Conservation (phyloP, 1,139 yeast genomes). For the Candida sp. region DNA sequence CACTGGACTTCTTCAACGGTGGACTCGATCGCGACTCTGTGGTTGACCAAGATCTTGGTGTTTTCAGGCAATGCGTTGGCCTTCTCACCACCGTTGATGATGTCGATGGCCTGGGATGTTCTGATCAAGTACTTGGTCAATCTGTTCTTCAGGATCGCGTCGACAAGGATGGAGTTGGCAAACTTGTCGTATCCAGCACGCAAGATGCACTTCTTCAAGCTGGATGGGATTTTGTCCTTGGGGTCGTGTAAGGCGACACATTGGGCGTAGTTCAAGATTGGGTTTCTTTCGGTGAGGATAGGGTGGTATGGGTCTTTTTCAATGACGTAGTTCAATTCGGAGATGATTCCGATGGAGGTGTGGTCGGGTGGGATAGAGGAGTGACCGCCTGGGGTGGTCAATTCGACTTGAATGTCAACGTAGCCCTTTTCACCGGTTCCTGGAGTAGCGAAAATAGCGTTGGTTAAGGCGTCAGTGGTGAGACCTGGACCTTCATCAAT, state of each 20-base stretch:
- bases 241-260: slow-evolving; percentile 41
- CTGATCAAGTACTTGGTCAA: slow-evolving; percentile 30
- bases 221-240: slow-evolving; percentile 20
- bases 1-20: slow-evolving; percentile 24
- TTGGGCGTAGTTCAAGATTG: slow-evolving; percentile 34
- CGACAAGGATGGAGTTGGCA: slow-evolving; percentile 33
- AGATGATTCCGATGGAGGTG: slow-evolving; percentile 47
- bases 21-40: slow-evolving; percentile 33
- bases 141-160: slow-evolving; percentile 18
- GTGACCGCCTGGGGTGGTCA: slow-evolving; percentile 51
- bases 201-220: slow-evolving; percentile 29
- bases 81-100: slow-evolving; percentile 42
- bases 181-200: slow-evolving; percentile 36
- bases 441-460: slow-evolving; percentile 38
- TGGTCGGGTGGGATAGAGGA: slow-evolving; percentile 51
- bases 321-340: slow-evolving; percentile 41
- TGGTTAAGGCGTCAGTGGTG: slow-evolving; percentile 30
- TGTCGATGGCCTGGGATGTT: slow-evolving; percentile 44
- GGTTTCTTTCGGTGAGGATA: slow-evolving; percentile 35
- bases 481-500: slow-evolving; percentile 47
- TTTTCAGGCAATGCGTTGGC: slow-evolving; percentile 47
- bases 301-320: slow-evolving; percentile 43
- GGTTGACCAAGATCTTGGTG: slow-evolving; percentile 33
- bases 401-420: slow-evolving; percentile 33
- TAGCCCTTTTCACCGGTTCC: slow-evolving; percentile 49